These are phyloP conservation scores for Bromus sterilis DNA, from an alignment of 176 grass and related monocot genomes.

Conservation along the genomic window DNA sequence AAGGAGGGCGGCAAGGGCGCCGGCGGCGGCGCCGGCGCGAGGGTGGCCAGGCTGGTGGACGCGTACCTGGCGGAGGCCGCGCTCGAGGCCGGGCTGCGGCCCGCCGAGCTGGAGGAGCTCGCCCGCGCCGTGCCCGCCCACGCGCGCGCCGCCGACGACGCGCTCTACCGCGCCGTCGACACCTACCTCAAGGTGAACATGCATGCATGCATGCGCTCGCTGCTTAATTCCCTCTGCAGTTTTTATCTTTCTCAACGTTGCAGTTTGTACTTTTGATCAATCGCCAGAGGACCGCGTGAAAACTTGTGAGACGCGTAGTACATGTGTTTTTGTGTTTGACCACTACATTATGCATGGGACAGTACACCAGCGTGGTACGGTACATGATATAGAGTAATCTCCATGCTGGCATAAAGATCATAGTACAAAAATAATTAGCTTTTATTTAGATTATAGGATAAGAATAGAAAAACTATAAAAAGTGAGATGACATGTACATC, in stretches of 20 bases:
- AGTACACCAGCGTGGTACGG: background rate
- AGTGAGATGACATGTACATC: too few species aligned
- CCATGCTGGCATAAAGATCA: background rate
- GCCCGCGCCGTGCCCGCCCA: constrained; percentile 61
- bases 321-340: constrained; percentile 39
- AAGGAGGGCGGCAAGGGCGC: constrained; percentile 18
- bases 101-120: constrained; percentile 78
- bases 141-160: constrained; percentile 74
- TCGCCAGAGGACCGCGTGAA: constrained; percentile 4
- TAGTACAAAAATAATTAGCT: too few species aligned
- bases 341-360: constrained; percentile 11
- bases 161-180: constrained; percentile 88
- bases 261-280: constrained; percentile 2
- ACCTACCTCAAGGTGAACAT: constrained; percentile 88
- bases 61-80: constrained; percentile 81
- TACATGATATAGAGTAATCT: background rate
- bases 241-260: background rate
- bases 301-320: constrained; percentile 11
- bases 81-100: constrained; percentile 58
- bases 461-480: too few species aligned
- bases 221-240: background rate
- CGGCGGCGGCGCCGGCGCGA: constrained; percentile 39
- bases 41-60: constrained; percentile 79
- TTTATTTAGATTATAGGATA: too few species aligned
- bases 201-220: background rate